Conservation (phyloP, 192 early-diverging fungal genomes). For the Coemansia sp. region DNA sequence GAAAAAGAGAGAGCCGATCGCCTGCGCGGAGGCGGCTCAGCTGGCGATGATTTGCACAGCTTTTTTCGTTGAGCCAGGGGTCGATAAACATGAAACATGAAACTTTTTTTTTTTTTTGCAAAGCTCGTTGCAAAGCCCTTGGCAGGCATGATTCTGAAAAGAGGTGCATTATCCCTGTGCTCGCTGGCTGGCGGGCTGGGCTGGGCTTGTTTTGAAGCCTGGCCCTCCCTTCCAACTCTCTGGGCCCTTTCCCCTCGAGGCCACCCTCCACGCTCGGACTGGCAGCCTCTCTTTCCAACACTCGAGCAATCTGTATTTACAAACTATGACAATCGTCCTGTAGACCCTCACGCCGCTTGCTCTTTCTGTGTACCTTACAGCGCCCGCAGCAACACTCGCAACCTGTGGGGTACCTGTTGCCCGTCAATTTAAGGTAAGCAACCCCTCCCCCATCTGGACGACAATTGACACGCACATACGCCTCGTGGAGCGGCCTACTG, state of each 20-base stretch:
- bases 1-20: not conserved
- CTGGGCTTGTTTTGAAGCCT: not conserved
- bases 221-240: not conserved
- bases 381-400: not conserved
- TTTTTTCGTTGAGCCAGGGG: not conserved
- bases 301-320: not conserved
- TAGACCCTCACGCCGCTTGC: not conserved
- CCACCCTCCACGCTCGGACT: not conserved
- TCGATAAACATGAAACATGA: too few species aligned
- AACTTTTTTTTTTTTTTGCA: too few species aligned
- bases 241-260: not conserved
- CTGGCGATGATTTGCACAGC: not conserved
- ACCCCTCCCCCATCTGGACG: not conserved
- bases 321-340: not conserved
- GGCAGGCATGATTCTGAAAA: too few species aligned
- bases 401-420: not conserved
- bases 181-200: not conserved
- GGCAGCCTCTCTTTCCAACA: not conserved
- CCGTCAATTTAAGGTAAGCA: not conserved
- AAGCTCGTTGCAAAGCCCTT: too few species aligned
- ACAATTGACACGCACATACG: not conserved
- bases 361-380: constrained; percentile 1
- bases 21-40: not conserved
- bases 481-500: not conserved
- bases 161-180: not conserved